Conservation (phyloP, 176 grass and related monocot genomes). For the Juncus effusus region DNA sequence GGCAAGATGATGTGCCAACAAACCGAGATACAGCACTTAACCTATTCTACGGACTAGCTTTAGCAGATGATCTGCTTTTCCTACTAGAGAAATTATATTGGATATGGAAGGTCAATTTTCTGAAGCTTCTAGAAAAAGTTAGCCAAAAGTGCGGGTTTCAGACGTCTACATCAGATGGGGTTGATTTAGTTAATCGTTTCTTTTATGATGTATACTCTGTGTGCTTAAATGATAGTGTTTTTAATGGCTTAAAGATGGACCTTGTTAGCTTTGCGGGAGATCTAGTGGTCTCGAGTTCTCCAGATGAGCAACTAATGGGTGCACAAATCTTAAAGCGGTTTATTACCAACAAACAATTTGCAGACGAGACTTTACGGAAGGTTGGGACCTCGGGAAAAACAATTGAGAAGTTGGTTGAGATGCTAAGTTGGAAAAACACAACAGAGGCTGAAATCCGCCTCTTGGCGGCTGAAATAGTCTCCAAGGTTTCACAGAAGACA, state of each 20-base stretch:
- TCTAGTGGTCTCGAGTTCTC: slow-evolving; percentile 22
- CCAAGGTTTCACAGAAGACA: slow-evolving; percentile 24
- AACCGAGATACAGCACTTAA: slow-evolving; percentile 37
- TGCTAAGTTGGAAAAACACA: slow-evolving; percentile 43
- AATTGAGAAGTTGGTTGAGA: slow-evolving; percentile 38
- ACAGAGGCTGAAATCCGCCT: slow-evolving; percentile 21
- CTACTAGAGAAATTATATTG: slow-evolving; percentile 40
- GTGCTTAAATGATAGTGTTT: slow-evolving; percentile 33
- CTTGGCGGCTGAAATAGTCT: slow-evolving; percentile 32
- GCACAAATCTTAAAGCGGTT: slow-evolving; percentile 33
- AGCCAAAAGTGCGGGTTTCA: slow-evolving; percentile 16
- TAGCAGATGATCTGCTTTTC: slow-evolving; percentile 31
- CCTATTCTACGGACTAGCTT: slow-evolving; percentile 37
- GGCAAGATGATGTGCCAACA: neutral
- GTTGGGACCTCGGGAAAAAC: slow-evolving; percentile 21
- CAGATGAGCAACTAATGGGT: slow-evolving; percentile 33
- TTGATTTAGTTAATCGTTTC: slow-evolving; percentile 23
- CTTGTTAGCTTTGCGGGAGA: slow-evolving; percentile 42
- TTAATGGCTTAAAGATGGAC: slow-evolving; percentile 40
- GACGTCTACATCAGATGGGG: neutral
- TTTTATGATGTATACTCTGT: slow-evolving; percentile 41
- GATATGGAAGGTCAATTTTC: slow-evolving; percentile 27
- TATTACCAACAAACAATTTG: slow-evolving; percentile 11
- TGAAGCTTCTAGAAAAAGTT: slow-evolving; percentile 24
- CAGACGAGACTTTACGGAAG: slow-evolving; percentile 29